Conservation (phyloP, 2,329 filamentous ascomycete species). For the Pestalotiopsis sp. region DNA sequence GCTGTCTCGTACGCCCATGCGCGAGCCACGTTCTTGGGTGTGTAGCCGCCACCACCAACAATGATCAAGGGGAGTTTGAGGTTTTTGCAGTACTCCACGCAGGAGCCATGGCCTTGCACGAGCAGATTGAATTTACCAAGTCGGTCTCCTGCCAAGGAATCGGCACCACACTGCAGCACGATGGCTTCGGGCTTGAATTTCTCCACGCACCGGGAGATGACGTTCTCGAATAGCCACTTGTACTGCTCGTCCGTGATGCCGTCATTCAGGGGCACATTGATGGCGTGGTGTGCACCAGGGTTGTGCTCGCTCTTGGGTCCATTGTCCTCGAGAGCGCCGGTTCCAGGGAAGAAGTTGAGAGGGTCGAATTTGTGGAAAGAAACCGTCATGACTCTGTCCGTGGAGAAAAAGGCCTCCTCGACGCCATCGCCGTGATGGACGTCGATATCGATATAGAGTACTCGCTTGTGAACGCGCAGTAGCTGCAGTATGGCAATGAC, state of each 20-base stretch:
- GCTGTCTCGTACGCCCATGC: conserved; percentile 97
- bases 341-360: conserved; percentile 83
- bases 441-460: conserved; percentile 94
- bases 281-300: conserved; percentile 82
- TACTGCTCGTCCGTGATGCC: conserved; percentile 93
- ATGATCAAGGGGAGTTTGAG: conserved; percentile 82
- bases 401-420: conserved; percentile 88
- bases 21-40: conserved; percentile 91
- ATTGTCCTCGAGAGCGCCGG: conserved; percentile 83
- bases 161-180: conserved; percentile 92
- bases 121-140: conserved; percentile 96
- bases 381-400: conserved; percentile 87
- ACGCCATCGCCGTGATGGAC: conserved; percentile 92
- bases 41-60: conserved; percentile 94
- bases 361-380: conserved; percentile 97
- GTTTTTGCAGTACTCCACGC: conserved; percentile 85
- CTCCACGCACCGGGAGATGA: conserved; percentile 78
- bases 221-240: conserved; percentile 77
- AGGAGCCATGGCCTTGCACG: conserved; percentile 90
- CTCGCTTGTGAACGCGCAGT: conserved; percentile 77
- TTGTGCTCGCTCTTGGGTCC: conserved; percentile 83
- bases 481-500: conserved; percentile 91
- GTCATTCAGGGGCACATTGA: conserved; percentile 89
- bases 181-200: conserved; percentile 90
- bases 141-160: conserved; percentile 90